Conservation (phyloP, 805 yeast genomes). For the Candida maris region DNA sequence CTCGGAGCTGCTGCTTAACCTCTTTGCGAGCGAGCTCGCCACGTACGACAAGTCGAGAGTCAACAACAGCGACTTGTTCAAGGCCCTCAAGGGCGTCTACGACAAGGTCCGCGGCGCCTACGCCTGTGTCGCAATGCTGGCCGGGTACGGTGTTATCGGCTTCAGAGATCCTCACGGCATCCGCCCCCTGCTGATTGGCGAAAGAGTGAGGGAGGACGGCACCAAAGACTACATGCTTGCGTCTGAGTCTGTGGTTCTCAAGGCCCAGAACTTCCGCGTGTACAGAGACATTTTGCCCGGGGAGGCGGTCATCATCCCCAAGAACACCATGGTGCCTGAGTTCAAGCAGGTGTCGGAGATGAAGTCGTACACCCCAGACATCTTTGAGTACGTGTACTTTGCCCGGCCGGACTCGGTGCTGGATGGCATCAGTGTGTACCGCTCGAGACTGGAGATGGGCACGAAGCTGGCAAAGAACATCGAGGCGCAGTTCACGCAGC, state of each 20-base stretch:
- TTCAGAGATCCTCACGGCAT: slow-evolving; percentile 98
- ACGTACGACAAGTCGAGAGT: slow-evolving; percentile 91
- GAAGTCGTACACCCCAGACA: slow-evolving; percentile 83
- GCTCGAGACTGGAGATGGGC: slow-evolving; percentile 93
- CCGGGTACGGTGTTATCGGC: slow-evolving; percentile 93
- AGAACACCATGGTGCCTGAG: slow-evolving; percentile 67
- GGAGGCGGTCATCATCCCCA: slow-evolving; percentile 92
- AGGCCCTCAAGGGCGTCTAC: slow-evolving; percentile 81
- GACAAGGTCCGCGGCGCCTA: slow-evolving; percentile 89
- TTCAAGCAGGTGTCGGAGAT: slow-evolving; percentile 82
- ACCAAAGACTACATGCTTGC: slow-evolving; percentile 88
- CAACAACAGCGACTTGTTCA: slow-evolving; percentile 82
- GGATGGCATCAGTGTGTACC: slow-evolving; percentile 95
- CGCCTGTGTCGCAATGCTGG: slow-evolving; percentile 91
- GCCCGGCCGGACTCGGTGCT: slow-evolving; percentile 96
- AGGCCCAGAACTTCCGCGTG: slow-evolving; percentile 80
- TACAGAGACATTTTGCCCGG: slow-evolving; percentile 89
- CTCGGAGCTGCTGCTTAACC: slow-evolving; percentile 83
- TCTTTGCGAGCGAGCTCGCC: slow-evolving; percentile 89
- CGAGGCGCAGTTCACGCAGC: slow-evolving; percentile 32
- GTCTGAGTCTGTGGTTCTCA: slow-evolving; percentile 89
- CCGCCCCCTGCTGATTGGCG: slow-evolving; percentile 86
- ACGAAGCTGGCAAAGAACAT: slow-evolving; percentile 78
- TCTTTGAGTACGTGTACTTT: slow-evolving; percentile 95
- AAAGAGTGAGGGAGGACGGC: slow-evolving; percentile 68